Evolutionary conservation across 1,139 yeast species (phyloP).

Genomic region (Taphrina deformans): DNA sequence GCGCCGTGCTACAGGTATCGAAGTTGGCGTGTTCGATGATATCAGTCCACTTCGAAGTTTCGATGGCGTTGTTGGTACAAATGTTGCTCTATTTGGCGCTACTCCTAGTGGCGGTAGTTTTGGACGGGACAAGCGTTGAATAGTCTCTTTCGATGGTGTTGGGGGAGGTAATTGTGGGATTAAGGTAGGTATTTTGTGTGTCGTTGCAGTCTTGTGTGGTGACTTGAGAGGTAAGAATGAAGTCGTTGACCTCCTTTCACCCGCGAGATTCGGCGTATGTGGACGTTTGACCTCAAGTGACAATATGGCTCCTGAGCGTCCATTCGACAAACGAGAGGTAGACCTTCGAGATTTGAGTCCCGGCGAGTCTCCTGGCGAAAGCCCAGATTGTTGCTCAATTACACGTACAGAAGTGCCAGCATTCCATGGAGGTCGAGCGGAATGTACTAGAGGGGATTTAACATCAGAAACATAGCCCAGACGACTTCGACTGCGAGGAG

Average conservation of each 20-base stretch:
- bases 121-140: conserved; percentile 20
- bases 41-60: not conserved
- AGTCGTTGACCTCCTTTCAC: not conserved
- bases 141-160: conserved; percentile 12
- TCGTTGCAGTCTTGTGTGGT: not conserved
- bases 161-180: conserved; percentile 13
- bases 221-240: conserved; percentile 3
- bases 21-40: conserved; percentile 8
- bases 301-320: not conserved
- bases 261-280: not conserved
- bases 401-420: conserved; percentile 18
- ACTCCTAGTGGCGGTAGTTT: not conserved
- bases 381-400: not conserved
- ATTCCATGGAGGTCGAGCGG: conserved; percentile 25
- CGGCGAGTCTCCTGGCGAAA: not conserved
- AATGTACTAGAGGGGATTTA: not conserved
- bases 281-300: not conserved
- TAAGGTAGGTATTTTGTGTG: not conserved
- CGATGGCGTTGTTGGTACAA: conserved; percentile 11
- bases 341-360: not conserved
- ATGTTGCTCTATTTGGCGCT: not conserved
- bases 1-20: conserved; percentile 1
- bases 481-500: conserved; percentile 30
- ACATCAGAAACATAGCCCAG: not conserved
- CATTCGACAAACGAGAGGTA: not conserved